These are phyloP conservation scores for Fragaria nilgerrensis DNA, from an alignment of 306 rosid genomes.

Conservation along the genomic window DNA sequence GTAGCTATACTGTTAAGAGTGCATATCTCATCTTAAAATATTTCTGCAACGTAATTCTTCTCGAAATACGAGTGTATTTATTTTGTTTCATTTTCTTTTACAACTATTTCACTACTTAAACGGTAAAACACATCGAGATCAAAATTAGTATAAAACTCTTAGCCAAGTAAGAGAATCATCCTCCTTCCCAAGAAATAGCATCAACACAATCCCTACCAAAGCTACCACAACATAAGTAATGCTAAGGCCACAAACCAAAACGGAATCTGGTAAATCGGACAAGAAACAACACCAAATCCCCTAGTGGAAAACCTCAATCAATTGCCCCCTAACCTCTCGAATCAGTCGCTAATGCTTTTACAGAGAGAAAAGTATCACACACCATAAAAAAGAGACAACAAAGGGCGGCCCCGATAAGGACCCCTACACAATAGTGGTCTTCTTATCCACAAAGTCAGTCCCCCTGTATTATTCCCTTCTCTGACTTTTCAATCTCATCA, in stretches of 20 bases:
- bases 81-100: too few relatives aligned
- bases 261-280: neutral
- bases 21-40: too few relatives aligned
- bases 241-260: neutral
- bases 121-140: neutral
- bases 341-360: neutral
- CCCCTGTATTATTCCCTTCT: neutral
- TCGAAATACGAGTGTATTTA: too few relatives aligned
- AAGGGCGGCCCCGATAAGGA: neutral
- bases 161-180: neutral
- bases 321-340: neutral
- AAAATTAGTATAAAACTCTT: neutral
- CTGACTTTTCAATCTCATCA: conserved; percentile 2
- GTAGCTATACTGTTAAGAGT: too few relatives aligned
- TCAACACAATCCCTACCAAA: neutral
- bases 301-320: neutral
- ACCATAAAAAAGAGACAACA: neutral
- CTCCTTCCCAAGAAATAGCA: neutral
- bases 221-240: neutral
- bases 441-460: conserved; percentile 9
- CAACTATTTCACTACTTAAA: too few relatives aligned
- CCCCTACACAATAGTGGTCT: neutral
- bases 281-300: neutral
- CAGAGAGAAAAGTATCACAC: neutral
- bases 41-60: too few relatives aligned